phyloP scores from a whole-genome alignment of 2,329 filamentous ascomycete species.

The Juglanconis juglandina region DNA sequence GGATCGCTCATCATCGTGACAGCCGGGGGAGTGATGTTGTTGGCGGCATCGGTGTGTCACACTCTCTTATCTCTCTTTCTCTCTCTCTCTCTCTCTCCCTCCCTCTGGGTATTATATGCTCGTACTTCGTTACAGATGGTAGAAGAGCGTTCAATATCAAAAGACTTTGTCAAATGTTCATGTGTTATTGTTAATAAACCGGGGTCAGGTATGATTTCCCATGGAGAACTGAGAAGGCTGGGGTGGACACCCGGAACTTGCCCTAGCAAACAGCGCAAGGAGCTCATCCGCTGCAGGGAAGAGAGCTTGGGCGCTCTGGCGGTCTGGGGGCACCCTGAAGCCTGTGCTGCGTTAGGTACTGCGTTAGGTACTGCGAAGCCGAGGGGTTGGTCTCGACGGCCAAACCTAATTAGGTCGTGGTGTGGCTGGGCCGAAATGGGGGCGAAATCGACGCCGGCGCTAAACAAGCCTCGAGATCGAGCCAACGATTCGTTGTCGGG shows the following conservation, averaged over 20 bases:
- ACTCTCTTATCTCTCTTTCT: neutral
- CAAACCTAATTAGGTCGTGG: neutral
- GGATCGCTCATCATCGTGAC: constrained; percentile 51
- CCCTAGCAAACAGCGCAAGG: neutral
- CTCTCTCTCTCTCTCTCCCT: neutral
- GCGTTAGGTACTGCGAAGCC: too few relatives aligned
- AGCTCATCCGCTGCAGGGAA: neutral
- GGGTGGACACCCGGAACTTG: constrained; percentile 6
- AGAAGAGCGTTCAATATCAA: neutral
- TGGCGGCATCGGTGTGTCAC: neutral
- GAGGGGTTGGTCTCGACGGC: neutral
- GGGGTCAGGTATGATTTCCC: constrained; percentile 2
- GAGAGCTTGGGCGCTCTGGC: constrained; percentile 11
- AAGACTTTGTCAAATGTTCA: neutral
- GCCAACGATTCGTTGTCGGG: constrained; percentile 4
- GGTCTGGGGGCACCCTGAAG: neutral
- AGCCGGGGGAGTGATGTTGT: constrained; percentile 11
- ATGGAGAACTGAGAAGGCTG: constrained; percentile 16
- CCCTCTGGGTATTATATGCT: neutral
- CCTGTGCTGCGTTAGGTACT: too few relatives aligned
- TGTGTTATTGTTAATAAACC: constrained; percentile 3
- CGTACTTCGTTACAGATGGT: neutral
- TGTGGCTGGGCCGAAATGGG: neutral
- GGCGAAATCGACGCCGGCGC: constrained; percentile 3
- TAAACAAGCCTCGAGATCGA: neutral